Evolutionary conservation across 768 basidiomycete genomes (phyloP), one percentile per base, ranked within the genome.

Genomic region (Baorangia bicolor): DNA sequence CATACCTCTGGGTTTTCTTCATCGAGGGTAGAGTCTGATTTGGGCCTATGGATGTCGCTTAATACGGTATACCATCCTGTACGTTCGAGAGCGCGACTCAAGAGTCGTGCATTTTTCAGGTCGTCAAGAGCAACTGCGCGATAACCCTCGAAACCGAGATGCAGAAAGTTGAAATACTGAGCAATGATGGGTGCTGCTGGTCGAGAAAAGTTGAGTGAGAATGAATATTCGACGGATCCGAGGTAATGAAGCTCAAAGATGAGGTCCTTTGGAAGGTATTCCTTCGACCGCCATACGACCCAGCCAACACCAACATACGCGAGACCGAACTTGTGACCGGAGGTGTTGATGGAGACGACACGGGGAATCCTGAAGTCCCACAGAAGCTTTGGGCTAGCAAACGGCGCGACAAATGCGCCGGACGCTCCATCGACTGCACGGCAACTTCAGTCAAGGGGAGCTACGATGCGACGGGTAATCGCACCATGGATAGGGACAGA

Each of bases 201-300:
- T 16, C 82, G 80, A 45, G 81, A 83, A 68, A 83, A 84, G 71
- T 84, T 83, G 54, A 83, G 73, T 20, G 82, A 83, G 71, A 85
- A 87, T 1, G 88, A 88, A 69, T 94, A 94, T 69, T 96, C 91
- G 54, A 80, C 75, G 35, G 68, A 77, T 41, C 77, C 77, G 31
- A 76, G 73, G 70, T 78, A 82, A 67, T 82, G 75, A 23, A 80
- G 72, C 66, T 79, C 86, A 55, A 88, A 88, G 60, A 88, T 84
- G 58, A 88, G 79, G 58, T 88, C 87, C 64, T 86, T 85, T 5
- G 85, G 87, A 28, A 88, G 77, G 64, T 71, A 75, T 48, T 78
- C 66, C 62, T 80, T 77, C 48, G 79, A 75, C 25, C 85, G 73
- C 83, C 83, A 87, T 58, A 87, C 69, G 39, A 86, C 77, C 81